These are phyloP conservation scores for Lophiotrema nucula DNA, from an alignment of 495 filamentous ascomycete genomes.

Conservation along the genomic window DNA sequence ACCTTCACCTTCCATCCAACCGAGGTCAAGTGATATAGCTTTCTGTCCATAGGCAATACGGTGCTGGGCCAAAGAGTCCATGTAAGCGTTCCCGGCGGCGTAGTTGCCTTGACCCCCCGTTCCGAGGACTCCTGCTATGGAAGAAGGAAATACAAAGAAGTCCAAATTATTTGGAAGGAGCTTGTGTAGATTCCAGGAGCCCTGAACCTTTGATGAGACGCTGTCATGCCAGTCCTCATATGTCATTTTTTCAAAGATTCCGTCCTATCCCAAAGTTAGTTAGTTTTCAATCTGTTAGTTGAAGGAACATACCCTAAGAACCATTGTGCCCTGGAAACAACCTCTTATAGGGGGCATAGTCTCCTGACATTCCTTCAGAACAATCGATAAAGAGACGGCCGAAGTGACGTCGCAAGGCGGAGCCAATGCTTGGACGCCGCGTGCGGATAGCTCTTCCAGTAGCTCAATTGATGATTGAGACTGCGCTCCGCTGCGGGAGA, in stretches of 20 bases:
- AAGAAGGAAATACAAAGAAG: conserved; percentile 20
- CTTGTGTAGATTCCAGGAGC: conserved; percentile 16
- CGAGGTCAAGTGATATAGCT: conserved; percentile 4
- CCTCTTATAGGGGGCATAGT: conserved; percentile 2
- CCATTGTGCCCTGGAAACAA: conserved; percentile 7
- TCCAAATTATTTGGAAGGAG: conserved; percentile 1
- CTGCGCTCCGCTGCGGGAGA: conserved; percentile 7
- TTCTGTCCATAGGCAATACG: not conserved
- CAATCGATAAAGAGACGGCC: not conserved
- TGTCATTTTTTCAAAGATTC: not conserved
- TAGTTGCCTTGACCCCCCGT: conserved; percentile 12
- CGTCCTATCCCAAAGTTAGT: not conserved
- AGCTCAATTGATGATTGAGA: not conserved
- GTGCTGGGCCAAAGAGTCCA: conserved; percentile 11
- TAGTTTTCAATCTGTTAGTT: conserved; percentile 1
- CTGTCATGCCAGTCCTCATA: not conserved
- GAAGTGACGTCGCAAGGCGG: not conserved
- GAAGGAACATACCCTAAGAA: conserved; percentile 6
- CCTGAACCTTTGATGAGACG: conserved; percentile 5
- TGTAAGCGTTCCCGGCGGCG: conserved; percentile 15
- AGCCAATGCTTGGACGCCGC: not conserved
- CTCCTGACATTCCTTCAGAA: not conserved
- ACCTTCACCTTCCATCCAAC: conserved; percentile 5
- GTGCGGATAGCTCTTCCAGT: not conserved
- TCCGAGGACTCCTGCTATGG: conserved; percentile 21